Percentiles rank a stretch among this genome's conserved stretches.
phyloP scores from a whole-genome alignment of 2,329 filamentous ascomycete species.

The Ophiostoma sp. region DNA sequence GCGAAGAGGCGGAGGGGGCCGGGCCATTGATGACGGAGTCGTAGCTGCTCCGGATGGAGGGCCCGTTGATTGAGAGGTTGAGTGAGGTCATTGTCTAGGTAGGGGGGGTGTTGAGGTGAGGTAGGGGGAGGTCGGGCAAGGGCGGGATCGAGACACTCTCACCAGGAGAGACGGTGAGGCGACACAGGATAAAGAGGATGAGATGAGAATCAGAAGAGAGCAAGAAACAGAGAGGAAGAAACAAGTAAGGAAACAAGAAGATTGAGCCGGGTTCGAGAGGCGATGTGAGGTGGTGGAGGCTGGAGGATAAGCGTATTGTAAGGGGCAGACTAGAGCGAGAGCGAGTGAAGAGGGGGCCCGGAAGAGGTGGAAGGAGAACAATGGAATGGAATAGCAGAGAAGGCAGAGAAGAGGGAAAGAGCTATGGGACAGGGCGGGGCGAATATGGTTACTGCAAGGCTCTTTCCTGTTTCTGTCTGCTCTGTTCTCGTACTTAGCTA shows the following conservation, averaged over 20 bases:
- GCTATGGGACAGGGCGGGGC: slow-evolving; percentile 9
- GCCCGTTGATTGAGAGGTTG: slow-evolving; percentile 72
- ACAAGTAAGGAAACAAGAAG: neutral
- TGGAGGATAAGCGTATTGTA: slow-evolving; percentile 11
- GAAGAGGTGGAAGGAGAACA: slow-evolving; percentile 20
- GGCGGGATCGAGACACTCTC: neutral
- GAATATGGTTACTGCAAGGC: neutral
- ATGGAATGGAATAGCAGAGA: slow-evolving; percentile 12
- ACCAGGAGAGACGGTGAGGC: slow-evolving; percentile 14
- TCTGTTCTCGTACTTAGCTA: neutral
- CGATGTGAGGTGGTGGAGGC: slow-evolving; percentile 17
- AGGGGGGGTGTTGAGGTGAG: neutral
- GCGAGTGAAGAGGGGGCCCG: slow-evolving; percentile 14
- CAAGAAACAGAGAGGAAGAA: neutral
- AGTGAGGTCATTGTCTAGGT: slow-evolving; percentile 62
- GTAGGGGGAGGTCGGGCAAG: neutral
- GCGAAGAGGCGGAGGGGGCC: slow-evolving; percentile 54
- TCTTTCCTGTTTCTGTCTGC: neutral
- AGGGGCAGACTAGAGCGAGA: slow-evolving; percentile 14
- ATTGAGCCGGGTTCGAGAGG: slow-evolving; percentile 11
- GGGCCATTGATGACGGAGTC: slow-evolving; percentile 52
- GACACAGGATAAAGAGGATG: neutral
- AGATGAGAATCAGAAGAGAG: neutral
- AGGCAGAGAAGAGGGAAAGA: slow-evolving; percentile 4
- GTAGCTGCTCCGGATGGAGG: slow-evolving; percentile 79